Evolutionary conservation across 2,329 filamentous ascomycete species (phyloP).

Genomic region (Coniochaeta ligniaria): DNA sequence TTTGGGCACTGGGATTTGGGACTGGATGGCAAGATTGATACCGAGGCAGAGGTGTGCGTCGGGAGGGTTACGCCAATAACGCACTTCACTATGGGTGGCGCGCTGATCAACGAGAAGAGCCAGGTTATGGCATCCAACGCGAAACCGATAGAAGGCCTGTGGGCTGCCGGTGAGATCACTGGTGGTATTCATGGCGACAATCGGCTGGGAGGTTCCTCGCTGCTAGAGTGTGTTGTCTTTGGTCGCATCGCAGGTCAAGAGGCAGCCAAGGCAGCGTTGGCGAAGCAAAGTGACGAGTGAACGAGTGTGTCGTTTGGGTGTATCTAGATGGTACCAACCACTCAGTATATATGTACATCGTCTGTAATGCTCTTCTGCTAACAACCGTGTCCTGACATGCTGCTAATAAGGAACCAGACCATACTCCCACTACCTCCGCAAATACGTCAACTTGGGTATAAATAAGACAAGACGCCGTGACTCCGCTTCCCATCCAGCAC

Average conservation of each 20-base stretch:
- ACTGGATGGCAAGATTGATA: conserved; percentile 25
- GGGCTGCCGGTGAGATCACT: conserved; percentile 58
- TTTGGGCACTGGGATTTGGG: conserved; percentile 51
- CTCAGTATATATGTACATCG: not conserved
- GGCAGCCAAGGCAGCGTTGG: conserved; percentile 23
- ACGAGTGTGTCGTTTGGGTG: not conserved
- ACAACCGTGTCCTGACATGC: not conserved
- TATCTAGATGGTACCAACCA: conserved; percentile 1
- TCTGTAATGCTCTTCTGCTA: not conserved
- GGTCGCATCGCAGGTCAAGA: conserved; percentile 48
- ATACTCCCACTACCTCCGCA: not conserved
- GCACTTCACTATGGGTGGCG: conserved; percentile 63
- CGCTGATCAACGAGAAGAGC: conserved; percentile 44
- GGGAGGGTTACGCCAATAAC: conserved; percentile 56
- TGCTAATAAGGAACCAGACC: not conserved
- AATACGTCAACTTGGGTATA: not conserved
- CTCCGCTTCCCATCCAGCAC: not conserved
- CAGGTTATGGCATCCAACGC: conserved; percentile 38
- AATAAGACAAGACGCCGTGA: not conserved
- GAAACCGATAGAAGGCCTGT: conserved; percentile 45
- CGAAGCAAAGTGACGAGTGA: not conserved
- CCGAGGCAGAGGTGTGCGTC: conserved; percentile 38
- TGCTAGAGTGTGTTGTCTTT: conserved; percentile 59
- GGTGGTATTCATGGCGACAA: conserved; percentile 60
- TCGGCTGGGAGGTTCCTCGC: conserved; percentile 51